Percentiles rank a stretch among this genome's conserved stretches.
These are phyloP conservation scores for Clonostachys byssicola DNA, from an alignment of 2,329 filamentous ascomycete genomes.

Conservation along the genomic window DNA sequence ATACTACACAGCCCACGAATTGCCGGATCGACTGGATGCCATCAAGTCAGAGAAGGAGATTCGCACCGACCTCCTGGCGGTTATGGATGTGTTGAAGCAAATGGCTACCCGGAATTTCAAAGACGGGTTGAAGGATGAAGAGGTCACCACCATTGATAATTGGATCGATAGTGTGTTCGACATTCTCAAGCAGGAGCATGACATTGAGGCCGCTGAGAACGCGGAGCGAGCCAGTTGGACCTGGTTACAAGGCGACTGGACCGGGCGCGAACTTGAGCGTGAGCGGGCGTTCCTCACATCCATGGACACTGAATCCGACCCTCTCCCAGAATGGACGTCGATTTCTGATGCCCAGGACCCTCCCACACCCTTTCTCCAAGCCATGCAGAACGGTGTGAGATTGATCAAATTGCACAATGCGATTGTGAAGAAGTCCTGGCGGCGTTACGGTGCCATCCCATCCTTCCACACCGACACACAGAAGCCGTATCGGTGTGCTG, in stretches of 20 bases:
- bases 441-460: slow-evolving; percentile 86
- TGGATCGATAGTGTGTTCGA: slow-evolving; percentile 79
- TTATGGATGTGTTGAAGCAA: slow-evolving; percentile 87
- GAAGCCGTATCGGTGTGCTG: slow-evolving; percentile 90
- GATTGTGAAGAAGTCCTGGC: slow-evolving; percentile 76
- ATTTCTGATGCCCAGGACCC: slow-evolving; percentile 30
- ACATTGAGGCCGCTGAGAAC: slow-evolving; percentile 68
- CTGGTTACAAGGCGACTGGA: slow-evolving; percentile 80
- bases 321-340: slow-evolving; percentile 66
- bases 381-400: slow-evolving; percentile 73
- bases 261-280: slow-evolving; percentile 67
- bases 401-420: slow-evolving; percentile 89
- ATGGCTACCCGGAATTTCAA: slow-evolving; percentile 87
- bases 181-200: slow-evolving; percentile 74
- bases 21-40: slow-evolving; percentile 77
- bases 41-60: slow-evolving; percentile 88
- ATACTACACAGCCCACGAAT: slow-evolving; percentile 91
- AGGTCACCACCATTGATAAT: slow-evolving; percentile 67
- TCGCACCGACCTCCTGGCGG: slow-evolving; percentile 75
- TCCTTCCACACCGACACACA: slow-evolving; percentile 86
- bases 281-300: slow-evolving; percentile 79
- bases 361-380: slow-evolving; percentile 69
- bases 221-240: slow-evolving; percentile 70
- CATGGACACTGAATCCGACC: slow-evolving; percentile 57
- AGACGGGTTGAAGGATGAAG: slow-evolving; percentile 74